phyloP scores from a whole-genome alignment of 108 stramenopile genomes.

The Fistulifera solaris region DNA sequence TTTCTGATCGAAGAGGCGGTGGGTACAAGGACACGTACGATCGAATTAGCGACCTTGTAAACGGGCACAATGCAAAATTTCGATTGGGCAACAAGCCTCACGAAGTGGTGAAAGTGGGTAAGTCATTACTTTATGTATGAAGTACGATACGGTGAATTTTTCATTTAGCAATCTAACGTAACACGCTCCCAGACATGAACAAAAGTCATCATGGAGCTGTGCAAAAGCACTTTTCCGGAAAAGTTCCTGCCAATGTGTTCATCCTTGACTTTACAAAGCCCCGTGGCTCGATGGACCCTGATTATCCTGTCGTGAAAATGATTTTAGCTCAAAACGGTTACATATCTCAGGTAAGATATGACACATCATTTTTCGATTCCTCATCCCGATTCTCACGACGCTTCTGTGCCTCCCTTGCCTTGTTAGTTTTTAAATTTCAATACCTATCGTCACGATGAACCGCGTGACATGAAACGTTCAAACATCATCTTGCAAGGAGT shows the following conservation, averaged over 20 bases:
- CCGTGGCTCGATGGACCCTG: constrained; percentile 30
- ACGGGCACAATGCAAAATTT: constrained; percentile 30
- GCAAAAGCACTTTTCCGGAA: constrained; percentile 27
- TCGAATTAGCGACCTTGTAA: constrained; percentile 26
- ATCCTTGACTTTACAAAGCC: constrained; percentile 42
- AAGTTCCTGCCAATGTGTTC: constrained; percentile 20
- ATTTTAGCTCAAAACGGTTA: constrained; percentile 9
- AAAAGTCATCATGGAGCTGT: constrained; percentile 33
- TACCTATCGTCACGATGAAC: constrained; percentile 39
- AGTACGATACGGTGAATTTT: too few species aligned
- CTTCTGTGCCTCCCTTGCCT: constrained; percentile 38
- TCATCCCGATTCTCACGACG: background rate
- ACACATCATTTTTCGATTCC: too few species aligned
- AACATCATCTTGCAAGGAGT: constrained; percentile 42
- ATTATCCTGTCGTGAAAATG: constrained; percentile 45
- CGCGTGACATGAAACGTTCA: constrained; percentile 23
- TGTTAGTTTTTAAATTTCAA: constrained; percentile 50
- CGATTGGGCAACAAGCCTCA: constrained; percentile 27
- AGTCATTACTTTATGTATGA: background rate
- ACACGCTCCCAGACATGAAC: constrained; percentile 4
- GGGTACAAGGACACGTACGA: constrained; percentile 17
- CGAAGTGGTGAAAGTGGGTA: constrained; percentile 18
- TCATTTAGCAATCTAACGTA: background rate
- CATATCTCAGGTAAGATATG: constrained; percentile 4
- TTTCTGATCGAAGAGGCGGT: constrained; percentile 15